Percentiles rank a stretch among this genome's conserved stretches.
These are phyloP conservation scores for Rhizophagus clarus DNA, from an alignment of 192 early-diverging fungal species.

Conservation along the genomic window DNA sequence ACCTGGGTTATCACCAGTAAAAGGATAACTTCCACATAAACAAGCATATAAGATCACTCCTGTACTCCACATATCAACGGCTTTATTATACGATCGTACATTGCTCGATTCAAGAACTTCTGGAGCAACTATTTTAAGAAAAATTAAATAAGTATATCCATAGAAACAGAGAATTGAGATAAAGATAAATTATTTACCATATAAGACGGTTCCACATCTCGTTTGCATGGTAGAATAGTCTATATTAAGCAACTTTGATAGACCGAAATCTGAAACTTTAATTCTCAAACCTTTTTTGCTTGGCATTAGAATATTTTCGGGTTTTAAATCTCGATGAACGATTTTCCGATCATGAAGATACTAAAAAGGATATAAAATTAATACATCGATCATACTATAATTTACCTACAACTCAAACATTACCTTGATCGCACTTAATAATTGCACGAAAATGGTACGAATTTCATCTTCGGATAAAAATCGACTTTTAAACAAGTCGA, in stretches of 20 bases:
- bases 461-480: slow-evolving; percentile 77
- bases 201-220: slow-evolving; percentile 88
- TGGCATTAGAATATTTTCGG: slow-evolving; percentile 69
- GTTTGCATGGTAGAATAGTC: slow-evolving; percentile 65
- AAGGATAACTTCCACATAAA: slow-evolving; percentile 88
- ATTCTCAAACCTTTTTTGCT: slow-evolving; percentile 58
- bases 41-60: slow-evolving; percentile 95
- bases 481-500: slow-evolving; percentile 83
- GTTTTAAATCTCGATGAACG: slow-evolving; percentile 96
- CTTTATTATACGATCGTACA: slow-evolving; percentile 67
- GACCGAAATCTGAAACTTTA: slow-evolving; percentile 96
- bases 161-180: background rate
- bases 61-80: slow-evolving; percentile 92
- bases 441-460: slow-evolving; percentile 75
- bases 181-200: slow-evolving; percentile 44
- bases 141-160: background rate
- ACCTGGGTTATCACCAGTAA: slow-evolving; percentile 30
- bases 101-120: slow-evolving; percentile 70
- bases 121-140: slow-evolving; percentile 67
- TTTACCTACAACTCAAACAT: background rate
- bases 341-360: slow-evolving; percentile 85
- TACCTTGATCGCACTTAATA: slow-evolving; percentile 73
- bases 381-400: background rate
- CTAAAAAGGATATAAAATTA: slow-evolving; percentile 32
- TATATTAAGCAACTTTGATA: slow-evolving; percentile 68